A percentile compares a stretch with the other conserved stretches of the same genome.
phyloP scores from a whole-genome alignment of 1,284 basidiomycete genomes.

The Leccinum angustisporum region DNA sequence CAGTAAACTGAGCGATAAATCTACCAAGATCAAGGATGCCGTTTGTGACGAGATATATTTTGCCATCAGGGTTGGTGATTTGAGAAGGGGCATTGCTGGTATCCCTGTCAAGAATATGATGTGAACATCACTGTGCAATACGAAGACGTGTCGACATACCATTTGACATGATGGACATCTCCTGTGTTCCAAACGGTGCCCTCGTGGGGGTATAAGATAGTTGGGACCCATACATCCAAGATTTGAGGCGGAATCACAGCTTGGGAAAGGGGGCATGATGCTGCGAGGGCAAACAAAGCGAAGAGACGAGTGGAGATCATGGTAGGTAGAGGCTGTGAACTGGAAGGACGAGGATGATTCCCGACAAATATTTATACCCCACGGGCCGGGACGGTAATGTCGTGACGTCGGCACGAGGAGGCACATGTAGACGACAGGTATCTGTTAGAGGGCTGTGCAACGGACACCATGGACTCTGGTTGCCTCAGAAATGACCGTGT shows the following conservation, averaged over 20 bases:
- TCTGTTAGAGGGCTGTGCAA: neutral
- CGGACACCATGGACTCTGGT: neutral
- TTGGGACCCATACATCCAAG: constrained; percentile 41
- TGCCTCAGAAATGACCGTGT: neutral
- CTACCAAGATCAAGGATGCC: constrained; percentile 32
- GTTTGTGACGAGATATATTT: constrained; percentile 35
- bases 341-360: neutral
- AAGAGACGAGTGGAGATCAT: constrained; percentile 13
- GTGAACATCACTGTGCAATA: neutral
- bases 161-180: constrained; percentile 34
- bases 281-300: constrained; percentile 14
- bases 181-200: constrained; percentile 37
- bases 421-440: neutral
- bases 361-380: constrained; percentile 2
- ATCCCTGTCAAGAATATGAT: constrained; percentile 34
- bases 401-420: neutral
- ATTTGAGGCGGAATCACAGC: neutral
- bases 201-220: constrained; percentile 31
- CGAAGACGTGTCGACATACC: constrained; percentile 28
- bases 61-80: constrained; percentile 40
- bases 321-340: neutral
- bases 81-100: constrained; percentile 27
- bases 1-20: constrained; percentile 8
- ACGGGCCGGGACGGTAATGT: neutral
- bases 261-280: constrained; percentile 8